Percentiles rank a stretch among this genome's conserved stretches.
These are phyloP conservation scores for Chlamydomonas incerta DNA, from an alignment of 139 green algal genomes.

Conservation along the genomic window DNA sequence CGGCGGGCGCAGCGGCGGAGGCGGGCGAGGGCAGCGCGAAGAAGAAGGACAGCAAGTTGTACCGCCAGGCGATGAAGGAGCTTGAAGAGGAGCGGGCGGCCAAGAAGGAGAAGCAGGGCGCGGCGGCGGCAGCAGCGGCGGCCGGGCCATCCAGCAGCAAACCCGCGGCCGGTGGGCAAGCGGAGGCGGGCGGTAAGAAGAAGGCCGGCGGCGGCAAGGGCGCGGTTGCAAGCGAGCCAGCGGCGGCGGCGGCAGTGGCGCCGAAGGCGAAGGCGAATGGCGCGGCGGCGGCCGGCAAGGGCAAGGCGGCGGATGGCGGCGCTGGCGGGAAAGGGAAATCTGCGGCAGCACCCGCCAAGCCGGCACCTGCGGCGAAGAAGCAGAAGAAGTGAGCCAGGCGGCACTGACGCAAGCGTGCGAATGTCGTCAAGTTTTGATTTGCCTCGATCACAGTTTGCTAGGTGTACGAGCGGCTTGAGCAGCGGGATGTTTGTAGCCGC, in stretches of 20 bases:
- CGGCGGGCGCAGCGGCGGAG: not conserved
- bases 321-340: not conserved
- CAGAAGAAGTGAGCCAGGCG: constrained; percentile 23
- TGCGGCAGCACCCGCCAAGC: not conserved
- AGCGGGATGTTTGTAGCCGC: too few relatives aligned
- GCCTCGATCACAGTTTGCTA: too few relatives aligned
- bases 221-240: not conserved
- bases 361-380: constrained; percentile 10
- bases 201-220: constrained; percentile 33
- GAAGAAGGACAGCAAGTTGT: constrained; percentile 22
- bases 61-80: not conserved
- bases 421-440: too few relatives aligned
- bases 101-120: not conserved
- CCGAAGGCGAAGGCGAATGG: not conserved
- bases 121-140: not conserved
- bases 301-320: not conserved
- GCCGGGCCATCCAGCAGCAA: not conserved
- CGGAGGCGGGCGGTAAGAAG: not conserved
- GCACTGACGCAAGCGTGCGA: not conserved
- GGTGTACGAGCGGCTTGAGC: too few relatives aligned
- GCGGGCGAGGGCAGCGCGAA: not conserved
- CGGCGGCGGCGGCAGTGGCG: not conserved
- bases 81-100: not conserved
- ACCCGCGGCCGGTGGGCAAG: not conserved
- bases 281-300: not conserved